Percentiles rank a stretch among this genome's conserved stretches.
phyloP scores from a whole-genome alignment of 306 rosid genomes.

The Ammopiptanthus mongolicus region DNA sequence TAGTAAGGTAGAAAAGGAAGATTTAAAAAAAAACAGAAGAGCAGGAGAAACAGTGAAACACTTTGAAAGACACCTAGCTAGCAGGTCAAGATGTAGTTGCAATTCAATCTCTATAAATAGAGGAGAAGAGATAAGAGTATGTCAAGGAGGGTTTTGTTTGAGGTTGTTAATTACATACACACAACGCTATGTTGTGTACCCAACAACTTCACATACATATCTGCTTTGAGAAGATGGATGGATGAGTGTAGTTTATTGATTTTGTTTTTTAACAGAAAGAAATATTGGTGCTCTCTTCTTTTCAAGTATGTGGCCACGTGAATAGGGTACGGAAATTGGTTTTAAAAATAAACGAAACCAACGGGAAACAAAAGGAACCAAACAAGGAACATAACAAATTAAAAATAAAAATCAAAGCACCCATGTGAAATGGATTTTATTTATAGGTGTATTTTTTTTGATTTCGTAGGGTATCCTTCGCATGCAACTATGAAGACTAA shows the following conservation, averaged over 20 bases:
- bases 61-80: neutral
- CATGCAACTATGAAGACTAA: no score
- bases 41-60: neutral
- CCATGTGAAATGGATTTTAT: slow-evolving; percentile 1
- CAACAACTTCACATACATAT: neutral
- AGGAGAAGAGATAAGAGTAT: neutral
- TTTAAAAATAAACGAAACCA: neutral
- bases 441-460: no score
- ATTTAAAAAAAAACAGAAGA: neutral
- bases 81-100: neutral
- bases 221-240: neutral
- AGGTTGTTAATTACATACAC: slow-evolving; percentile 40
- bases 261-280: neutral
- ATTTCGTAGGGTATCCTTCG: no score
- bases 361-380: slow-evolving; percentile 14
- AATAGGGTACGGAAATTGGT: slow-evolving; percentile 23
- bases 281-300: slow-evolving; percentile 14
- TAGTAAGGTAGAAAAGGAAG: neutral
- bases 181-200: neutral
- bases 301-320: slow-evolving; percentile 35
- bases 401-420: neutral
- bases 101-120: neutral
- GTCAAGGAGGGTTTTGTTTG: slow-evolving; percentile 17
- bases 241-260: neutral
- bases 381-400: neutral